phyloP scores from a whole-genome alignment of 2,329 filamentous ascomycete species.

The Xylariaceae sp. region DNA sequence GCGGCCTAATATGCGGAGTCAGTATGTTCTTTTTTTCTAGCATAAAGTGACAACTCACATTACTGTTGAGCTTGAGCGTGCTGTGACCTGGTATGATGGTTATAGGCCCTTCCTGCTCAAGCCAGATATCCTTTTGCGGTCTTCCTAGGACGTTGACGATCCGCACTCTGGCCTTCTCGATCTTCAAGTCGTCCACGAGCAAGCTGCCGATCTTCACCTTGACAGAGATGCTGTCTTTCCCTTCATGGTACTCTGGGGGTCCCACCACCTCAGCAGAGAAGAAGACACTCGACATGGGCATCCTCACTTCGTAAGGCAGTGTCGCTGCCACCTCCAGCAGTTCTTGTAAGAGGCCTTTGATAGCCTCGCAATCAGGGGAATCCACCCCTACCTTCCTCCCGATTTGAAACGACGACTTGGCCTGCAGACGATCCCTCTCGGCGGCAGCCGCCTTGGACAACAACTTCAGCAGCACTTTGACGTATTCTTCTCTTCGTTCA shows the following conservation, averaged over 20 bases:
- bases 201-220: constrained; percentile 63
- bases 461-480: constrained; percentile 66
- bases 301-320: constrained; percentile 51
- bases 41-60: constrained; percentile 33
- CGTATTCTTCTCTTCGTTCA: constrained; percentile 69
- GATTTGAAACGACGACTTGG: constrained; percentile 28
- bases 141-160: constrained; percentile 49
- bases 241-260: constrained; percentile 59
- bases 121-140: constrained; percentile 58
- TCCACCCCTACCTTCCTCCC: constrained; percentile 25
- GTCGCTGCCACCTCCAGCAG: constrained; percentile 38
- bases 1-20: constrained; percentile 44
- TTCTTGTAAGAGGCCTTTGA: constrained; percentile 41
- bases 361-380: constrained; percentile 27
- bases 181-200: constrained; percentile 59
- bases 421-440: constrained; percentile 40
- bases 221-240: constrained; percentile 68
- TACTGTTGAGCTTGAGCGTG: constrained; percentile 36
- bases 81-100: constrained; percentile 49
- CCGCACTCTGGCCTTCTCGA: constrained; percentile 58
- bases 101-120: constrained; percentile 40
- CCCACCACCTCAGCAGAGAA: constrained; percentile 59
- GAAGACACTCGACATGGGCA: constrained; percentile 69
- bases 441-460: constrained; percentile 57
- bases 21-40: constrained; percentile 22